Percentiles rank a stretch among this genome's conserved stretches.
phyloP scores from a whole-genome alignment of 192 early-diverging fungal genomes.

The Entomortierella lignicola region DNA sequence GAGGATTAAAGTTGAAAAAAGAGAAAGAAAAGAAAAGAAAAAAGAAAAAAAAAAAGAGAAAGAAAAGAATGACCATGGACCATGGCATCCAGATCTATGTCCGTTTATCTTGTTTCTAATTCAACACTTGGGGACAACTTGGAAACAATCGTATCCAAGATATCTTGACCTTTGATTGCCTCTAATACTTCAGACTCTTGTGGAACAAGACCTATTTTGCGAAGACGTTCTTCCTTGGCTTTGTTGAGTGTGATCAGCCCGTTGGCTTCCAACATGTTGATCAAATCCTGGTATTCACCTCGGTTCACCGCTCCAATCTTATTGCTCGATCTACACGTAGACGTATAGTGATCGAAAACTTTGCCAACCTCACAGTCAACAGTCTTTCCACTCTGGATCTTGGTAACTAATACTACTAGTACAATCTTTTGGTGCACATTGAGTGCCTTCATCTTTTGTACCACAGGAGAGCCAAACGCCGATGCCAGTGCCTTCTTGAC shows the following conservation, averaged over 20 bases:
- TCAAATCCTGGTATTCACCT: slow-evolving; percentile 80
- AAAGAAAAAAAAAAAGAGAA: slow-evolving; percentile 2
- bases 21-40: neutral
- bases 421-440: slow-evolving; percentile 89
- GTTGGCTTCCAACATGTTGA: slow-evolving; percentile 77
- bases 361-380: slow-evolving; percentile 61
- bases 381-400: slow-evolving; percentile 60
- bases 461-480: slow-evolving; percentile 68
- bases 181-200: slow-evolving; percentile 46
- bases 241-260: slow-evolving; percentile 69
- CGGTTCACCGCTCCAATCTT: slow-evolving; percentile 73
- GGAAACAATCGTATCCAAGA: slow-evolving; percentile 24
- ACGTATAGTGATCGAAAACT: slow-evolving; percentile 72
- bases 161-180: slow-evolving; percentile 21
- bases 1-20: neutral
- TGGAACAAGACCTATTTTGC: slow-evolving; percentile 30
- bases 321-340: slow-evolving; percentile 60
- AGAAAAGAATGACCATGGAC: neutral
- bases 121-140: slow-evolving; percentile 4
- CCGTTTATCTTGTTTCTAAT: neutral
- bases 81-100: neutral
- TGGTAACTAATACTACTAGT: slow-evolving; percentile 64
- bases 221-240: slow-evolving; percentile 51
- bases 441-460: slow-evolving; percentile 74
- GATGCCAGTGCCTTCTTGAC: slow-evolving; percentile 75